Conservation (phyloP, 1,139 yeast species). For the Saccharomyces hybrid region DNA sequence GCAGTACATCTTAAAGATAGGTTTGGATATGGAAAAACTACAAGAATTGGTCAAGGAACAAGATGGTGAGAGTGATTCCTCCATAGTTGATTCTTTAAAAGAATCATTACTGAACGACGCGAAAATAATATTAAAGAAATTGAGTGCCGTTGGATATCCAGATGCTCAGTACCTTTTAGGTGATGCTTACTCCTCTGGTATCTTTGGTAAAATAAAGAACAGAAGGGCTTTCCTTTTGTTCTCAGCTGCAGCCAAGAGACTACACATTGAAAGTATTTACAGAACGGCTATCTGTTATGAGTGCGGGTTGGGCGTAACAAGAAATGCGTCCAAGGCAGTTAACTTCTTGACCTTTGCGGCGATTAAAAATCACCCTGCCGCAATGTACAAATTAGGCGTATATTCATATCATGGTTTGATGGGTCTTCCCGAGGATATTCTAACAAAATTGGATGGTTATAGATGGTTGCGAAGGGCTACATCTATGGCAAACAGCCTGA, state of each 20-base stretch:
- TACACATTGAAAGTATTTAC: constrained; percentile 84
- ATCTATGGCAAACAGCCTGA: constrained; percentile 69
- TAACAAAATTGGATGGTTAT: constrained; percentile 72
- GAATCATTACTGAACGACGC: constrained; percentile 63
- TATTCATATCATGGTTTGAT: constrained; percentile 74
- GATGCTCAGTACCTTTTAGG: constrained; percentile 89
- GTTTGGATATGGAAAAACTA: constrained; percentile 45
- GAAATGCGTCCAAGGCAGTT: constrained; percentile 77
- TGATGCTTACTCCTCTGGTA: constrained; percentile 82
- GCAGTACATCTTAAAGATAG: constrained; percentile 82
- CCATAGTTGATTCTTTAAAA: background rate
- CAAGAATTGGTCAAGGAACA: constrained; percentile 5
- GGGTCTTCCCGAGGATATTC: constrained; percentile 63
- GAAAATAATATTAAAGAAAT: constrained; percentile 54
- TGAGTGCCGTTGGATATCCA: constrained; percentile 73
- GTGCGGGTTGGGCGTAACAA: constrained; percentile 51
- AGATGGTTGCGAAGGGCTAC: constrained; percentile 85
- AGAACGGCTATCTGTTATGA: constrained; percentile 73
- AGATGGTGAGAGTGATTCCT: background rate
- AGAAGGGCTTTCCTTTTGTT: constrained; percentile 70
- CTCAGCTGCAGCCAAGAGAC: constrained; percentile 86
- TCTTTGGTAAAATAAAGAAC: constrained; percentile 74
- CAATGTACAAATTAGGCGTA: constrained; percentile 84
- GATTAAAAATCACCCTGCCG: constrained; percentile 81
- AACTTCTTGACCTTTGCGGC: constrained; percentile 82